A percentile compares a stretch with the other conserved stretches of the same genome.
These are phyloP conservation scores for Xylaria hypoxylon DNA, from an alignment of 2,329 filamentous ascomycete species.

Conservation along the genomic window DNA sequence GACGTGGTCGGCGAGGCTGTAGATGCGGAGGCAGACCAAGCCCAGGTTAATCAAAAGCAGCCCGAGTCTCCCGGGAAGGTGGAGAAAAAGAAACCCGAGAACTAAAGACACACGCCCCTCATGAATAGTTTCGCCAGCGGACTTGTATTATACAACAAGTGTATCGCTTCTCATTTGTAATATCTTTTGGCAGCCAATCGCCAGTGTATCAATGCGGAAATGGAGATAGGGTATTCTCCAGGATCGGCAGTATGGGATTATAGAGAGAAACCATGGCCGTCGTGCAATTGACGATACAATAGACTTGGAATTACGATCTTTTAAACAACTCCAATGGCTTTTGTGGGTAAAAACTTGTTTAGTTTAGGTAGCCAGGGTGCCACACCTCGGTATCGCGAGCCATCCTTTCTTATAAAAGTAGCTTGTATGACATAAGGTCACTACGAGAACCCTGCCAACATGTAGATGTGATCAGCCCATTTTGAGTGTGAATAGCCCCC, in stretches of 20 bases:
- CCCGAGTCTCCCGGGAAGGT: conserved; percentile 23
- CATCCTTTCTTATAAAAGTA: background rate
- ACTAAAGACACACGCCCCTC: conserved; percentile 31
- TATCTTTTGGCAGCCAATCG: conserved; percentile 34
- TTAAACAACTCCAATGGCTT: background rate
- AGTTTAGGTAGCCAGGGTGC: background rate
- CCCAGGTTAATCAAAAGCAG: conserved; percentile 25
- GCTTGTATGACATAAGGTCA: no score
- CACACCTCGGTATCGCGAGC: background rate
- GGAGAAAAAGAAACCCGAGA: conserved; percentile 37
- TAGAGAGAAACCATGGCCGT: conserved; percentile 40
- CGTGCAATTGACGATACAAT: conserved; percentile 36
- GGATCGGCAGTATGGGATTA: conserved; percentile 42
- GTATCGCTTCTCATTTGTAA: conserved; percentile 49
- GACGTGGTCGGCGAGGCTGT: conserved; percentile 65
- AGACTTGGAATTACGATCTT: conserved; percentile 33
- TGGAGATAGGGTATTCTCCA: conserved; percentile 32
- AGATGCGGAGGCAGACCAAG: conserved; percentile 63
- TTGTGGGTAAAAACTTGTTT: background rate
- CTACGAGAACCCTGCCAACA: background rate
- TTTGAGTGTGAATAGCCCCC: background rate
- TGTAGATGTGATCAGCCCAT: background rate
- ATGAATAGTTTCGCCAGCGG: conserved; percentile 21
- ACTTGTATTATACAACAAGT: conserved; percentile 34
- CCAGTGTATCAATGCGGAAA: conserved; percentile 44